Evolutionary conservation across 116 monocot genomes (phyloP), one percentile per base, ranked within the genome.

Genomic region (Zostera marina): DNA sequence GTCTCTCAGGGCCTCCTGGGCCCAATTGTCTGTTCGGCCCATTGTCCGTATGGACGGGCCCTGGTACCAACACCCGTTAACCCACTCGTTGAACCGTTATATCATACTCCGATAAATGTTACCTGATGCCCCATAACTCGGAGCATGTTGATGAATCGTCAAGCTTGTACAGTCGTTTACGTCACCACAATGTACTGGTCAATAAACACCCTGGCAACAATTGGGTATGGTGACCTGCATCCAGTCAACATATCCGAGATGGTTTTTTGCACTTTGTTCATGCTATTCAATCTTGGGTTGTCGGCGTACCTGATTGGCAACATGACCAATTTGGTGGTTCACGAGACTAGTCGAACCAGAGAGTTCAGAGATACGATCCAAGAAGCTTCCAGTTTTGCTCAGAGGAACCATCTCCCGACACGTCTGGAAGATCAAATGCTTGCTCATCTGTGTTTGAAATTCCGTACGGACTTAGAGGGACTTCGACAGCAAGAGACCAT

Each of bases 321-420:
- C 24, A 91, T 91, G 91, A 91, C 91, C 44, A 85, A 82, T 54
- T 69, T 91, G 74, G 85, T 91, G n/a, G 91, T 91, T 3, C 91
- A 91, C 51, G 53, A 72, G 9, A 91, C 91, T 9, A 85, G 81
- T 61, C 72, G 85, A 48, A 91, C 91, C 39, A 74, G 82, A 66
- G 70, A 63, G 44, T 91, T 79, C 48, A 82, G 91, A 46, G 91
- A 91, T 58, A 85, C 82, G 5, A 82, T 91, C 44, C 91, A 82
- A 65, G 91, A 82, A n/a, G 91, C 91, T 4, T 82, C 81, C 1
- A 66, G 82, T 54, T 91, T 91, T 69, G 91, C 73, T 8, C 70
- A 72, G 16, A 74, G 91, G 58, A 91, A 91, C 62, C 81, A 70
- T 5, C 77, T 91, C 44, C 85, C 91, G 9, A 21, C 47, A 1